Base-by-base conservation (phyloP, 2,329 filamentous ascomycete species). In the Penicillium sp. region DNA sequence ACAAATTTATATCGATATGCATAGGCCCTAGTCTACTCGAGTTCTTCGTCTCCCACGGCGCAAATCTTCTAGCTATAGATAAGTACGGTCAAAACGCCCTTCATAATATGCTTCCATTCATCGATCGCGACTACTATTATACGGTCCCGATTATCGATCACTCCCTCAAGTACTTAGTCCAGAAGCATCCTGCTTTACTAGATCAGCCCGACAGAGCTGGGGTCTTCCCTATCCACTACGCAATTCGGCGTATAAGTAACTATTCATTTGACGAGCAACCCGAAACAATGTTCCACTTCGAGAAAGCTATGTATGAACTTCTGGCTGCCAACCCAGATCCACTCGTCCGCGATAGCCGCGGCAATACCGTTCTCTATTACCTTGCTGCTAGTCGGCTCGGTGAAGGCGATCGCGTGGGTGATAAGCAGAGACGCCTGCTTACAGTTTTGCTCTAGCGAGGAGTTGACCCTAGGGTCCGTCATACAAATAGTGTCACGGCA, bases 351-450 rank as follows among this genome's bases (percentile, higher is more conserved):
- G 61, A 63, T 54, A 38, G 42, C 6, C 51, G 58, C 28, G 61
- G 61, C 17, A 65, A 65, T 54, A 63, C 61, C 42, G 61, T 49
- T 34, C 56, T 65, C 20, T 58, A 65, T 52, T 65, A 65, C 48
- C 58, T 65, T 55, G 61, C 63, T n/a, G 53, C 31, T 10, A 20
- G 53, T 17, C 17, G 45, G 12, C 38, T 59, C 22, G 57, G 54
- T 12, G 53, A 55, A 35, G 28, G 25, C 0, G 43, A 58, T 42
- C 55, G 37, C 10, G 34, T 49, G 8, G 55, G 55, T 17, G 34
- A 58, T 41, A 34, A 54, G 38, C 42, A 54, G 12, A 58, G 35
- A 43, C 15, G 55, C 12, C 39, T 58, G 14, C 55, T 58, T 41
- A 1, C 15, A n/a, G 17, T 48, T 22, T 49, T 58, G 10, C 43